These are phyloP conservation scores for Peronospora farinosa DNA, from an alignment of 352 stramenopile genomes.

Conservation along the genomic window DNA sequence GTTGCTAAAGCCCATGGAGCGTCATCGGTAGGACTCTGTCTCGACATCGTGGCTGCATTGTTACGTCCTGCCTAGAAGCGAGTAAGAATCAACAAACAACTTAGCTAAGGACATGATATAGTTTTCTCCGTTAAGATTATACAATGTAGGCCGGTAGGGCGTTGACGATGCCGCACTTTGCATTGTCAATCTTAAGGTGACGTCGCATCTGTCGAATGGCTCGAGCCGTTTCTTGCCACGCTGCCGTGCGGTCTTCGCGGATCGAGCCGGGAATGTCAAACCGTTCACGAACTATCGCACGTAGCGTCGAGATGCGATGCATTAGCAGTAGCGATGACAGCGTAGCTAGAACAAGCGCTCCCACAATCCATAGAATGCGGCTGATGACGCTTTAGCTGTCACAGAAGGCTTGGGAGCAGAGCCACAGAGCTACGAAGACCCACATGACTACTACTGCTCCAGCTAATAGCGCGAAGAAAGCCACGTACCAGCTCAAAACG, in stretches of 20 bases:
- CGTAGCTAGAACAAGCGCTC: slow-evolving; percentile 9
- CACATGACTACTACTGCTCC: slow-evolving; percentile 1
- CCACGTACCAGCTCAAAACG: slow-evolving; percentile 19
- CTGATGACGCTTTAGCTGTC: slow-evolving; percentile 5
- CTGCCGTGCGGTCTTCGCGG: slow-evolving; percentile 30
- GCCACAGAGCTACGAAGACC: slow-evolving; percentile 21
- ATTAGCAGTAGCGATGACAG: too few relatives aligned
- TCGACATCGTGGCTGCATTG: too few relatives aligned
- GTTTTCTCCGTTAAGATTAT: slow-evolving; percentile 1
- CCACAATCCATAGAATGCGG: slow-evolving; percentile 12
- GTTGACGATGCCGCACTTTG: slow-evolving; percentile 14
- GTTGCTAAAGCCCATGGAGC: too few relatives aligned
- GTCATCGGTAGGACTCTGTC: too few relatives aligned
- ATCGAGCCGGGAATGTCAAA: slow-evolving; percentile 33
- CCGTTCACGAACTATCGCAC: slow-evolving; percentile 16
- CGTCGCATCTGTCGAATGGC: slow-evolving; percentile 33
- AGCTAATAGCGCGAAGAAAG: slow-evolving; percentile 12
- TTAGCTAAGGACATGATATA: background rate
- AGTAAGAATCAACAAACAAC: background rate
- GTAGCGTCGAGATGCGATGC: slow-evolving; percentile 23
- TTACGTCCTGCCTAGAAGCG: too few relatives aligned
- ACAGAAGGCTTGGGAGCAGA: slow-evolving; percentile 22
- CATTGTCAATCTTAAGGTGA: slow-evolving; percentile 32
- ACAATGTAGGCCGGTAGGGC: slow-evolving; percentile 30
- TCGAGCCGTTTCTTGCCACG: slow-evolving; percentile 29